A percentile compares a stretch with the other conserved stretches of the same genome.
phyloP scores from a whole-genome alignment of 2,329 filamentous ascomycete species.

The Colletotrichum costaricense region DNA sequence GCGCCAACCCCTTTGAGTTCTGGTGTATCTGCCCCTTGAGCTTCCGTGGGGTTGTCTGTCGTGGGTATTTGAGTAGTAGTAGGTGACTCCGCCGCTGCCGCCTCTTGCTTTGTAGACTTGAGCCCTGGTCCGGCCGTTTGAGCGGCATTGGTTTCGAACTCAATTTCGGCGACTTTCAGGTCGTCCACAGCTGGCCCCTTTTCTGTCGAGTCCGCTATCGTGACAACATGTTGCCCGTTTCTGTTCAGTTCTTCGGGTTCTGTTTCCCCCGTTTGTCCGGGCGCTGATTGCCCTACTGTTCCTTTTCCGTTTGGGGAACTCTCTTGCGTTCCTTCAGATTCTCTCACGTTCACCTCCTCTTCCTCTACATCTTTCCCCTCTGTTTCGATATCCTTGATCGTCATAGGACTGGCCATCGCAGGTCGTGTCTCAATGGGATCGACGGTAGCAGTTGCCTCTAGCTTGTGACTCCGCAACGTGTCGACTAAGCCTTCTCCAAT shows the following conservation, averaged over 20 bases:
- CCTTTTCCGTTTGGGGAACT: background rate
- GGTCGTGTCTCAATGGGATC: slow-evolving; percentile 10
- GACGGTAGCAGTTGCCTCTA: background rate
- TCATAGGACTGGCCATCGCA: slow-evolving; percentile 11
- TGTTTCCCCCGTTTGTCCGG: slow-evolving; percentile 35
- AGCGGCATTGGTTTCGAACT: background rate
- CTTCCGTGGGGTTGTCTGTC: background rate
- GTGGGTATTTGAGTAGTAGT: background rate
- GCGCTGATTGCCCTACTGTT: slow-evolving; percentile 26
- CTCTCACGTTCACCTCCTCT: background rate
- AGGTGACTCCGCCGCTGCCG: background rate
- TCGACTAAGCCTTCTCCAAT: slow-evolving; percentile 1
- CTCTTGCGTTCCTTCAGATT: background rate
- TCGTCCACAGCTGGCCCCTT: background rate
- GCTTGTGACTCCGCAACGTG: background rate
- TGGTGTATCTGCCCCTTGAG: slow-evolving; percentile 13
- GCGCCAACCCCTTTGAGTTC: slow-evolving; percentile 42
- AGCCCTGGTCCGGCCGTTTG: background rate
- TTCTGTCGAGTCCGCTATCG: background rate
- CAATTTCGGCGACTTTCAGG: background rate
- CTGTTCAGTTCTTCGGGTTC: slow-evolving; percentile 35
- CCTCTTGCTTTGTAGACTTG: background rate
- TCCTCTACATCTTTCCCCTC: background rate
- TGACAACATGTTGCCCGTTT: slow-evolving; percentile 8
- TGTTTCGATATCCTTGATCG: slow-evolving; percentile 2